Evolutionary conservation across 495 filamentous ascomycete genomes (phyloP).

Genomic region (Aspergillus taichungensis): DNA sequence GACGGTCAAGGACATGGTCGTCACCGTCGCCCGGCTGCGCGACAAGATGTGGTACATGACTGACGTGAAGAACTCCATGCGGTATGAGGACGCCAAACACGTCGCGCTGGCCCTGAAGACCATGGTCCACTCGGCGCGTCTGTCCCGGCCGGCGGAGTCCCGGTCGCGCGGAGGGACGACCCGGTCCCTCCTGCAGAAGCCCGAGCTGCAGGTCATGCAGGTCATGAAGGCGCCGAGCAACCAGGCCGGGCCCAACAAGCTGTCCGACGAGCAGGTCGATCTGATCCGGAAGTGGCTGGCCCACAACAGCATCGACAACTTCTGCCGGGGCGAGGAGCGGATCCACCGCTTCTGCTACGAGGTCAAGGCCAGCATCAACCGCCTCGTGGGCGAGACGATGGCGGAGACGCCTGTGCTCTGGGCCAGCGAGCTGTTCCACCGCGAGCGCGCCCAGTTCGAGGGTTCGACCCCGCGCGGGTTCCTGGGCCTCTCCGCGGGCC

Average conservation of each 20-base stretch:
- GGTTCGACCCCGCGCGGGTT: slow-evolving; percentile 43
- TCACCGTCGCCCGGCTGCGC: slow-evolving; percentile 38
- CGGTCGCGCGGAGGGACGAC: slow-evolving; percentile 46
- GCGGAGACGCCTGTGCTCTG: slow-evolving; percentile 82
- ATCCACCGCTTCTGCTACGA: slow-evolving; percentile 93
- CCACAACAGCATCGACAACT: slow-evolving; percentile 77
- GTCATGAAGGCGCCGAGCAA: slow-evolving; percentile 74
- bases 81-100: slow-evolving; percentile 82
- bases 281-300: slow-evolving; percentile 79
- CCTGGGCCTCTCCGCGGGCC: slow-evolving; percentile 35
- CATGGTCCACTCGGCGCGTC: slow-evolving; percentile 57
- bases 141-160: slow-evolving; percentile 32
- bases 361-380: slow-evolving; percentile 76
- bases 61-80: slow-evolving; percentile 84
- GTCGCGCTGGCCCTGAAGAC: slow-evolving; percentile 80
- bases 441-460: slow-evolving; percentile 70
- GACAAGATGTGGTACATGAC: slow-evolving; percentile 99
- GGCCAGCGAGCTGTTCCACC: slow-evolving; percentile 81
- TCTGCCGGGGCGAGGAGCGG: slow-evolving; percentile 90
- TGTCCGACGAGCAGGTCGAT: slow-evolving; percentile 91
- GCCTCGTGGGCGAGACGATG: slow-evolving; percentile 79
- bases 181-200: slow-evolving; percentile 66
- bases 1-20: slow-evolving; percentile 25
- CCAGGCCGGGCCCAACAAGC: slow-evolving; percentile 85
- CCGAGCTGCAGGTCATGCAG: slow-evolving; percentile 80